Conservation (phyloP, 1,284 basidiomycete species). For the Leccinum angustisporum region DNA sequence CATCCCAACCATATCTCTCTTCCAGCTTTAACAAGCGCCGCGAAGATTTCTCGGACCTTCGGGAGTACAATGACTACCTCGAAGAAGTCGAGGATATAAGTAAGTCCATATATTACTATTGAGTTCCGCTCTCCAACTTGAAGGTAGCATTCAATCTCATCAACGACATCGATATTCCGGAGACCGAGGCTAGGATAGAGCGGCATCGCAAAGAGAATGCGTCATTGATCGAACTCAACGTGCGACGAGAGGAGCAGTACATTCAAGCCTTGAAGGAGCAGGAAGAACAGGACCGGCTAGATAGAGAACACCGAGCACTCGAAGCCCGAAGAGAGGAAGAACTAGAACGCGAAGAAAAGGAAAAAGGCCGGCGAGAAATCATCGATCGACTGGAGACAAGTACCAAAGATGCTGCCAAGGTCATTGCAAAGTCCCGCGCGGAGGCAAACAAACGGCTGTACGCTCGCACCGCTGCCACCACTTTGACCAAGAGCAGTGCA, state of each 20-base stretch:
- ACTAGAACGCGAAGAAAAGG: constrained; percentile 74
- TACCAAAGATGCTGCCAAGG: constrained; percentile 63
- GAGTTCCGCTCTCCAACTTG: constrained; percentile 12
- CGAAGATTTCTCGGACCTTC: constrained; percentile 85
- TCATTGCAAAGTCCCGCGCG: constrained; percentile 69
- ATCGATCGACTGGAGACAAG: constrained; percentile 79
- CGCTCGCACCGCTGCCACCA: constrained; percentile 50
- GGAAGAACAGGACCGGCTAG: constrained; percentile 69
- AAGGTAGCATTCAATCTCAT: constrained; percentile 90
- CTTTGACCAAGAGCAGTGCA: constrained; percentile 47
- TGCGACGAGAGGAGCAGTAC: constrained; percentile 75
- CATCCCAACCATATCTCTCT: neutral
- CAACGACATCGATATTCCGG: constrained; percentile 82
- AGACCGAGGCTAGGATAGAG: constrained; percentile 84
- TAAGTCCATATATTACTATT: constrained; percentile 39
- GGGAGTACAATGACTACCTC: constrained; percentile 94
- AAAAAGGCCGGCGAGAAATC: constrained; percentile 70
- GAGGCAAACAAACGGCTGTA: constrained; percentile 59
- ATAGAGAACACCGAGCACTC: constrained; percentile 70
- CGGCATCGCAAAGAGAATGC: constrained; percentile 82
- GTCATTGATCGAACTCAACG: constrained; percentile 74
- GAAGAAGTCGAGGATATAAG: constrained; percentile 96
- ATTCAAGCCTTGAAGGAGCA: constrained; percentile 68
- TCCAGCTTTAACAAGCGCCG: constrained; percentile 87
- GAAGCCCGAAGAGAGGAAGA: constrained; percentile 71